Percentiles rank a stretch among this genome's conserved stretches.
These are phyloP conservation scores for Linnemannia elongata DNA, from an alignment of 192 early-diverging fungal genomes.

Conservation along the genomic window DNA sequence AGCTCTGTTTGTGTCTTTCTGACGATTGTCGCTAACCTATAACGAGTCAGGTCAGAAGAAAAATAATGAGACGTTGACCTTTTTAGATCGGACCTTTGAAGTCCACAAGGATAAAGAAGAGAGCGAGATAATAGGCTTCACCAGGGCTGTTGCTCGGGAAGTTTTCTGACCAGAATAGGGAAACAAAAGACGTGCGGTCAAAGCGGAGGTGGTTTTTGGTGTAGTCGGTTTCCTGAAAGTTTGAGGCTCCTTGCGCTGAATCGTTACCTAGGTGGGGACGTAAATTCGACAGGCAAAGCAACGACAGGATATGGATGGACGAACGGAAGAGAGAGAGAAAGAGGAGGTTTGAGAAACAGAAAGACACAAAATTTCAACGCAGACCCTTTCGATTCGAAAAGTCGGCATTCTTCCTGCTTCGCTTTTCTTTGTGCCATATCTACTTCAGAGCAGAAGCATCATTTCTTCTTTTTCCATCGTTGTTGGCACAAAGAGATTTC, in stretches of 20 bases:
- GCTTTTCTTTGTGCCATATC: too few species aligned
- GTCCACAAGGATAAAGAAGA: constrained; percentile 7
- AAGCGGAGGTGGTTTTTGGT: background rate
- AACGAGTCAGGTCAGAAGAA: constrained; percentile 13
- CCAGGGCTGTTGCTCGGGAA: constrained; percentile 13
- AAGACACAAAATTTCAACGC: constrained; percentile 6
- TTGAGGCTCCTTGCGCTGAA: constrained; percentile 11
- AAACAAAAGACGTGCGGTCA: constrained; percentile 7
- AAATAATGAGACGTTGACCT: constrained; percentile 3
- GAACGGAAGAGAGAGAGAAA: constrained; percentile 1
- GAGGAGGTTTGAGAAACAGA: constrained; percentile 10
- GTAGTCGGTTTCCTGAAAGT: constrained; percentile 1
- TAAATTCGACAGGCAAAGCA: background rate
- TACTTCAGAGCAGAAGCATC: too few species aligned
- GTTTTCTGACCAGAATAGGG: background rate
- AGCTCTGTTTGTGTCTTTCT: background rate
- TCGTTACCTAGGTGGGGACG: background rate
- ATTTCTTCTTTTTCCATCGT: too few species aligned
- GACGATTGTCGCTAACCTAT: background rate
- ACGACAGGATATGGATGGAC: constrained; percentile 12
- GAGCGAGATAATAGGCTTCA: background rate
- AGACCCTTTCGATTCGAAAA: background rate
- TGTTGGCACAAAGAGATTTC: background rate
- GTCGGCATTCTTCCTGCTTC: too few species aligned
- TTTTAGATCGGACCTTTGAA: background rate